phyloP scores from a whole-genome alignment of 177 flowering plant genomes.

The Telopea speciosissima region DNA sequence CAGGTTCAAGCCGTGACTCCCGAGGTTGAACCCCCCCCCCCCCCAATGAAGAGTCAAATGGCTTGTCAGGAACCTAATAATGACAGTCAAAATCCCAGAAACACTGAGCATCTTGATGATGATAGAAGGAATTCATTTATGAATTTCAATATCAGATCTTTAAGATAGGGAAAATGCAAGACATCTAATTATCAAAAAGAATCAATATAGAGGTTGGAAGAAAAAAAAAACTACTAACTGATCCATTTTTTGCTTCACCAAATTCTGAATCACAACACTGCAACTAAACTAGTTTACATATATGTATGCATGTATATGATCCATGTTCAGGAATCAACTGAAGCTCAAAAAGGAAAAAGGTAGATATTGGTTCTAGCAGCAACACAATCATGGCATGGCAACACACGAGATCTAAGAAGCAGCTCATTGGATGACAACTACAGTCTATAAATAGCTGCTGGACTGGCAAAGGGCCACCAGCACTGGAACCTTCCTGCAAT shows the following conservation, averaged over 20 bases:
- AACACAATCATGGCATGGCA: too few relatives aligned
- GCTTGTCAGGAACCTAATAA: constrained; percentile 40
- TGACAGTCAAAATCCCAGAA: constrained; percentile 10
- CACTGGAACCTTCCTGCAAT: too few relatives aligned
- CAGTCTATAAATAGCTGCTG: too few relatives aligned
- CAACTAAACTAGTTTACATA: not conserved
- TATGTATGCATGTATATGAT: not conserved
- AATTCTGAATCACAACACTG: not conserved
- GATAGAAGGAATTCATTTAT: not conserved
- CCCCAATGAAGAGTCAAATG: constrained; percentile 12
- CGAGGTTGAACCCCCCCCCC: constrained; percentile 33
- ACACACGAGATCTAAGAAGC: too few relatives aligned
- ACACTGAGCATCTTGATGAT: not conserved
- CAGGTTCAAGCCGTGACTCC: constrained; percentile 63
- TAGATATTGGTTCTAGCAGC: too few relatives aligned
- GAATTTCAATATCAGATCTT: not conserved
- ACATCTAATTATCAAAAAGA: not conserved
- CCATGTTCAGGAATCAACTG: too few relatives aligned
- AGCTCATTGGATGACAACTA: too few relatives aligned
- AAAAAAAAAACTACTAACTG: constrained; percentile 23
- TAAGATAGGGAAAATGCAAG: not conserved
- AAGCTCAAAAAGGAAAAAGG: too few relatives aligned
- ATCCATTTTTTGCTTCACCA: constrained; percentile 33
- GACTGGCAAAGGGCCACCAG: too few relatives aligned
- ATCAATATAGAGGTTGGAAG: not conserved